Conservation (phyloP, 352 stramenopile genomes). For the Pythium plurisporium region DNA sequence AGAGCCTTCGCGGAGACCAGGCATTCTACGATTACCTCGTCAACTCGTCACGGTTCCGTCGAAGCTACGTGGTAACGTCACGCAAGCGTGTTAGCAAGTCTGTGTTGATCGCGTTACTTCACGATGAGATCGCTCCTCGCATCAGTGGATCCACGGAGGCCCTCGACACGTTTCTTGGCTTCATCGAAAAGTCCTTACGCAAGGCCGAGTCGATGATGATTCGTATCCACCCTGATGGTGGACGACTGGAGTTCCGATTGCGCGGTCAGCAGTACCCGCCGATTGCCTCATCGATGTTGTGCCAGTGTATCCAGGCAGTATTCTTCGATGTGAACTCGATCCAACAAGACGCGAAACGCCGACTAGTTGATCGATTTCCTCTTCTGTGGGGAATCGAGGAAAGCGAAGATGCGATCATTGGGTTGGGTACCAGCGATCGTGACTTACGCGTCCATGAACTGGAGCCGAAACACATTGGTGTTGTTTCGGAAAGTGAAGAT, state of each 20-base stretch:
- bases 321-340: slow-evolving; percentile 84
- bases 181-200: slow-evolving; percentile 79
- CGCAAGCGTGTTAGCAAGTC: slow-evolving; percentile 78
- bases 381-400: slow-evolving; percentile 64
- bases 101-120: slow-evolving; percentile 55
- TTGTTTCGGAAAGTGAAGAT: slow-evolving; percentile 17
- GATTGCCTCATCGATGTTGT: slow-evolving; percentile 61
- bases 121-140: slow-evolving; percentile 66
- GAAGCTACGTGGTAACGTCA: slow-evolving; percentile 71
- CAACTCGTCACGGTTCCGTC: slow-evolving; percentile 53
- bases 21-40: slow-evolving; percentile 68
- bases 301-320: slow-evolving; percentile 60
- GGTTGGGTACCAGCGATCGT: slow-evolving; percentile 6
- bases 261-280: slow-evolving; percentile 65
- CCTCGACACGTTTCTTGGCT: slow-evolving; percentile 55
- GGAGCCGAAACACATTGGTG: neutral
- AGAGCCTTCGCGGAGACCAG: slow-evolving; percentile 70
- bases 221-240: slow-evolving; percentile 50
- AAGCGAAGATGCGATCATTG: slow-evolving; percentile 60
- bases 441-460: neutral
- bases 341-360: slow-evolving; percentile 71
- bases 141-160: slow-evolving; percentile 50
- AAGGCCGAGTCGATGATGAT: slow-evolving; percentile 82
- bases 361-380: slow-evolving; percentile 67
- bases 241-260: slow-evolving; percentile 62